These are phyloP conservation scores for Calamus simplicifolius DNA, from an alignment of 176 grass and related monocot species.

Conservation along the genomic window DNA sequence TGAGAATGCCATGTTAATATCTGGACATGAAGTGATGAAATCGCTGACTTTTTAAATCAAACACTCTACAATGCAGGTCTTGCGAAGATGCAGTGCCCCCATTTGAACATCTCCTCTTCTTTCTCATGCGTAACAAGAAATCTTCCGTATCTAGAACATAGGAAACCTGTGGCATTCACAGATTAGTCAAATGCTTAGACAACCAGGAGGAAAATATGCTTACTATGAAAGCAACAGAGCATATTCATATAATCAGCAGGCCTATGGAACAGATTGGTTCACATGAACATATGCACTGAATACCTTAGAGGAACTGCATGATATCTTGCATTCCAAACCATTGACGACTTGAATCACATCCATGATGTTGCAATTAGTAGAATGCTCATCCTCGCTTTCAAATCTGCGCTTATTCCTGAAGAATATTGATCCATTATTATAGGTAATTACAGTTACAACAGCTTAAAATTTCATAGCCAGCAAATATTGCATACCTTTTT, in stretches of 20 bases:
- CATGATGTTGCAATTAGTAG: slow-evolving; percentile 41
- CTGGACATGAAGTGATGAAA: slow-evolving; percentile 66
- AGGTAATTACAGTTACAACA: too few relatives aligned
- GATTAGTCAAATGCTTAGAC: background rate
- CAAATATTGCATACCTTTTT: slow-evolving; percentile 39
- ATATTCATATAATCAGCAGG: too few relatives aligned
- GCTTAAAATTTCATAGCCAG: too few relatives aligned
- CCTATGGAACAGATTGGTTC: background rate
- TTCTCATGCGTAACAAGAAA: slow-evolving; percentile 61
- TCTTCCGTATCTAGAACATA: slow-evolving; percentile 98
- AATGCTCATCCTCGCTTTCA: slow-evolving; percentile 43
- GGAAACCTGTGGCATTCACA: slow-evolving; percentile 35
- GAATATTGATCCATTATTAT: background rate
- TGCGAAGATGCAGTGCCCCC: slow-evolving; percentile 6
- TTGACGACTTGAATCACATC: slow-evolving; percentile 61
- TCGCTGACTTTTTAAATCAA: slow-evolving; percentile 46
- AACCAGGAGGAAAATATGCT: background rate
- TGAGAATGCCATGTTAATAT: slow-evolving; percentile 31
- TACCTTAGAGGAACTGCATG: slow-evolving; percentile 75
- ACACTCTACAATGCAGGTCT: slow-evolving; percentile 25
- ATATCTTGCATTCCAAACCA: slow-evolving; percentile 97
- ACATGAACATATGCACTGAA: background rate
- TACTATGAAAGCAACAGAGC: too few relatives aligned
- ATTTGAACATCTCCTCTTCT: slow-evolving; percentile 31
- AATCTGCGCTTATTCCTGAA: slow-evolving; percentile 73